Percentiles rank a stretch among this genome's conserved stretches.
Conservation (phyloP, 768 basidiomycete genomes). For the Tricholoma flavovirens region DNA sequence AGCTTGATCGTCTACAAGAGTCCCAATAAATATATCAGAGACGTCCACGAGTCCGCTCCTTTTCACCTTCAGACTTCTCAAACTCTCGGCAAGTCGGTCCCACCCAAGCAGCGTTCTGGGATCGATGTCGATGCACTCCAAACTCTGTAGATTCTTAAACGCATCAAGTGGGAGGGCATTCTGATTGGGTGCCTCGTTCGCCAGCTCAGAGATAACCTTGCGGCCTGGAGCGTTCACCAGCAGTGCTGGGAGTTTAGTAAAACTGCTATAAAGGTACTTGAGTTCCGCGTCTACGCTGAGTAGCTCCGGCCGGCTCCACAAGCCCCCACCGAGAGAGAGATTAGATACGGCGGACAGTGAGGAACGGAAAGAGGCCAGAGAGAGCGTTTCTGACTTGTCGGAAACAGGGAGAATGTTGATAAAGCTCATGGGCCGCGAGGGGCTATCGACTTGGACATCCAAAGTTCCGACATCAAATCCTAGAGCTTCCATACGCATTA, state of each 20-base stretch:
- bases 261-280: slow-evolving; percentile 82
- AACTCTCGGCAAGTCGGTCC: slow-evolving; percentile 67
- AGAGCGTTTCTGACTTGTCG: slow-evolving; percentile 71
- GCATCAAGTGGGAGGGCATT: slow-evolving; percentile 75
- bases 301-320: slow-evolving; percentile 63
- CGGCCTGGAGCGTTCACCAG: slow-evolving; percentile 57
- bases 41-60: slow-evolving; percentile 81
- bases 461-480: slow-evolving; percentile 75
- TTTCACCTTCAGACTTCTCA: slow-evolving; percentile 69
- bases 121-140: slow-evolving; percentile 78
- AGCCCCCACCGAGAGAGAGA: slow-evolving; percentile 65
- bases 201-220: slow-evolving; percentile 63
- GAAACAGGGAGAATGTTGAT: slow-evolving; percentile 47
- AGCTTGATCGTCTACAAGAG: slow-evolving; percentile 74
- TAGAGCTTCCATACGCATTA: slow-evolving; percentile 80
- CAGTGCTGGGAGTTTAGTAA: slow-evolving; percentile 85
- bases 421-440: slow-evolving; percentile 74
- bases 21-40: slow-evolving; percentile 67
- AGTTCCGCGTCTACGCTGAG: slow-evolving; percentile 66
- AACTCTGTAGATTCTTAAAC: slow-evolving; percentile 78
- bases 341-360: slow-evolving; percentile 72
- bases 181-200: slow-evolving; percentile 60
- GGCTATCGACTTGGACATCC: slow-evolving; percentile 68
- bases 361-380: slow-evolving; percentile 69
- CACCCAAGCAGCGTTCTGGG: slow-evolving; percentile 79